A percentile compares a stretch with the other conserved stretches of the same genome.
Evolutionary conservation across 305 asterid genomes (phyloP).

Genomic region (Fraxinus latifolia): DNA sequence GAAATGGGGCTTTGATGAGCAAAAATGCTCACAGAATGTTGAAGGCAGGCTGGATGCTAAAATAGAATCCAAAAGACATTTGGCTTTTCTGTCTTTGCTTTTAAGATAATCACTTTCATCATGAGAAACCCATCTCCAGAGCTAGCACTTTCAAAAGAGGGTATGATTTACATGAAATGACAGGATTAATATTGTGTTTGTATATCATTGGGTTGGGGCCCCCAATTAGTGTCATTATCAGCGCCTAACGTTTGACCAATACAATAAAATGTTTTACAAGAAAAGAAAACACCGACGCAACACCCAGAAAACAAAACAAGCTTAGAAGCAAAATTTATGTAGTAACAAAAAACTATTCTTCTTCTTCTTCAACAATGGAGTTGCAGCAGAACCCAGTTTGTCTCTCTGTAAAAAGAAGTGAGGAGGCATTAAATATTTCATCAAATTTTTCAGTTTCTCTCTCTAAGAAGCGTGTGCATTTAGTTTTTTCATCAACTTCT

Average conservation of each 20-base stretch:
- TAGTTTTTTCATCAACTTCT: background rate
- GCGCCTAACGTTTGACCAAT: slow-evolving; percentile 34
- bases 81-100: slow-evolving; percentile 17
- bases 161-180: slow-evolving; percentile 17
- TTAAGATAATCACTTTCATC: slow-evolving; percentile 22
- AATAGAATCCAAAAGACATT: slow-evolving; percentile 30
- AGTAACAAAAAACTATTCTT: background rate
- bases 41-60: slow-evolving; percentile 8
- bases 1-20: slow-evolving; percentile 3
- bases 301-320: background rate
- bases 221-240: slow-evolving; percentile 48
- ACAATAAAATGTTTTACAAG: slow-evolving; percentile 16
- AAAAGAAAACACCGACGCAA: background rate
- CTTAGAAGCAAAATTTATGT: background rate
- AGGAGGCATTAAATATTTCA: background rate
- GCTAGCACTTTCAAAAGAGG: slow-evolving; percentile 29
- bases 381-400: background rate
- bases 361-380: background rate
- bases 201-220: slow-evolving; percentile 18
- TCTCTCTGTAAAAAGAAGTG: background rate
- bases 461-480: background rate
- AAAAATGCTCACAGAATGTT: slow-evolving; percentile 24
- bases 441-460: background rate
- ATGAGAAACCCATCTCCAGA: slow-evolving; percentile 28
- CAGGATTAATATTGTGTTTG: slow-evolving; percentile 17